Evolutionary conservation across 805 yeast species (phyloP), one percentile per base, ranked within the genome.

Genomic region (Metschnikowia shivogae): DNA sequence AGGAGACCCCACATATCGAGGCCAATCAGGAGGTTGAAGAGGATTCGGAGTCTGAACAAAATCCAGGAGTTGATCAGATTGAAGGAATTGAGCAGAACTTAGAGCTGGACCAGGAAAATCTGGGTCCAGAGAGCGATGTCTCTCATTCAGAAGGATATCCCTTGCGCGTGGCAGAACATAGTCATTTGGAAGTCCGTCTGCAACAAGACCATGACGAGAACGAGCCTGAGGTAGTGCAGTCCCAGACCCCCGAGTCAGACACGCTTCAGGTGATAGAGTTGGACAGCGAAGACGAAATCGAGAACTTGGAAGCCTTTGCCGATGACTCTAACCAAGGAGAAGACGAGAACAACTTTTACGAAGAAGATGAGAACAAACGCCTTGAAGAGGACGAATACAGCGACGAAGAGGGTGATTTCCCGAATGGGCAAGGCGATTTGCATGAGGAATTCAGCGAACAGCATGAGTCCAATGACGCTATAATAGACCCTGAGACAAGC

Each of bases 251-350:
- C n/a, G 20, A 34, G 13, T 13, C 31, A 9, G 34, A 27, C 14
- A 29, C 8, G 4, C 24, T 39, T 14, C 45, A 43, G 42, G 50
- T 47, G 11, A 42, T 45, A 13, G 58, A 54, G 17, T 38, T 58
- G 7, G 59, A 54, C 30, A 54, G 60, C 36, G 64, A 60, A 36
- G 61, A 55, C 14, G 64, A 58, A 11, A 59, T 60, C 20, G 65
- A 61, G 14, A 61, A 60, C 33, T 50, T 61, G 38, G 65, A 61
- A 35, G 44, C n/a, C 24, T 26, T 46, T 36, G 12, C 17, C 20
- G 30, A 36, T 27, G n/a, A 19, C 41, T 3, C 17, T 17, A 41
- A 44, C 44, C 1, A 38, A 44, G 9, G 36, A 47, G 17, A 47
- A 48, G 26, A 22, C 8, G 26, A 22, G 2, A 22, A 22, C 26